Conservation (phyloP, 169 alveolate species). For the Blepharisma undulans region DNA sequence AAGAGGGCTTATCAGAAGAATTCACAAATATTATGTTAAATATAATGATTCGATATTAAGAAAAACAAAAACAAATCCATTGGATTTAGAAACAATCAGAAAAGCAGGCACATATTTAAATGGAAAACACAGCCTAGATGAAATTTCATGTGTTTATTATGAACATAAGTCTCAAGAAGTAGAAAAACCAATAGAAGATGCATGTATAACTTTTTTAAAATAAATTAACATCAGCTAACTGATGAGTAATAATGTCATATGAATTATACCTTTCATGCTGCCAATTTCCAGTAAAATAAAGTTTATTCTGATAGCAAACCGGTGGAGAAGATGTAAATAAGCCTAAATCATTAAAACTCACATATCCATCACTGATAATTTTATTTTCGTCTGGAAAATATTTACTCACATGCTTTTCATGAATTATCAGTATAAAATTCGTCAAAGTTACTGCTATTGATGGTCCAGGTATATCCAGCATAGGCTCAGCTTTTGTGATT, state of each 20-base stretch:
- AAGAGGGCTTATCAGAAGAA: conserved; percentile 18
- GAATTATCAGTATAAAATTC: background rate
- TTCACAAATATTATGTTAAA: conserved; percentile 5
- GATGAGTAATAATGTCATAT: background rate
- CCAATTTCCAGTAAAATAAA: background rate
- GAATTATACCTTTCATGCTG: background rate
- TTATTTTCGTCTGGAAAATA: background rate
- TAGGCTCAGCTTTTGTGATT: background rate
- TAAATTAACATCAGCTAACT: background rate
- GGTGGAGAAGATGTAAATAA: background rate
- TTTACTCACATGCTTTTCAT: background rate
- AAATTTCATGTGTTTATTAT: background rate
- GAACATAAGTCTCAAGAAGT: background rate
- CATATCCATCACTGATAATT: background rate
- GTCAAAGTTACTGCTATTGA: background rate
- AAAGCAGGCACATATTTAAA: background rate
- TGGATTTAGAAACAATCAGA: background rate
- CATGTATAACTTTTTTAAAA: background rate
- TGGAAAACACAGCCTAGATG: background rate
- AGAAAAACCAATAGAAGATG: background rate
- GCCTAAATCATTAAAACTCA: background rate
- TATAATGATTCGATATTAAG: background rate
- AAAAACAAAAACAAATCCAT: background rate
- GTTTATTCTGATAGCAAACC: background rate
- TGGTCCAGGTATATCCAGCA: background rate